Percentiles rank a stretch among this genome's conserved stretches.
Conservation (phyloP, 441 rosid species). For the Adansonia gregorii region DNA sequence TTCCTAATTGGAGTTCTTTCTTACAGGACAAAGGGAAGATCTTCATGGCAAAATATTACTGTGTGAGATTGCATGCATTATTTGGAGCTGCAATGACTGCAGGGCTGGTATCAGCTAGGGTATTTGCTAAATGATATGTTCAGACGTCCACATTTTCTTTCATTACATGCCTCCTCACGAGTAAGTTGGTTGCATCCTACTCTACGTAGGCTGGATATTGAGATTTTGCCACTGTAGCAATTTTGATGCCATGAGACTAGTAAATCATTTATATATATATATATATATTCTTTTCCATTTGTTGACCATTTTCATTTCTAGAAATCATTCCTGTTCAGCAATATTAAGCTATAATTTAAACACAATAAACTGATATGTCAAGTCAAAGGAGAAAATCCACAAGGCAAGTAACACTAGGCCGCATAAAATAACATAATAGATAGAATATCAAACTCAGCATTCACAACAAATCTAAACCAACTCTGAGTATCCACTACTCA, state of each 20-base stretch:
- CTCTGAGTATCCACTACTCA: background rate
- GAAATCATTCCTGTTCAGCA: too few relatives aligned
- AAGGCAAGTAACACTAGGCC: background rate
- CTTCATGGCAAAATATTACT: conserved; percentile 91
- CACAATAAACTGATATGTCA: background rate
- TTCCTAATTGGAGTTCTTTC: background rate
- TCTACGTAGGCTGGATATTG: background rate
- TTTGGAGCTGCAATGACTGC: conserved; percentile 75
- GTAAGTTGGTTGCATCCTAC: background rate
- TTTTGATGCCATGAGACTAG: background rate
- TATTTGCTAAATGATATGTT: conserved; percentile 26
- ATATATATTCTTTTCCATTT: too few relatives aligned
- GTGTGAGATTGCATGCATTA: conserved; percentile 77
- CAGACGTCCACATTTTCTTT: background rate
- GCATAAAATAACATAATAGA: background rate
- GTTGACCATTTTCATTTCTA: too few relatives aligned
- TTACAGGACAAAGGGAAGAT: conserved; percentile 70
- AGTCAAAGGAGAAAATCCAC: background rate
- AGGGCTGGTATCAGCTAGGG: conserved; percentile 65
- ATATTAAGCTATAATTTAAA: background rate
- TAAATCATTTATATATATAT: too few relatives aligned
- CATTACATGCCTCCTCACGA: background rate
- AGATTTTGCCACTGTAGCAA: background rate
- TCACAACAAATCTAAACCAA: conserved; percentile 3
- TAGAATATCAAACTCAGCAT: conserved; percentile 6